phyloP scores from a whole-genome alignment of 2,329 filamentous ascomycete genomes.

The Lecanosticta acicola region DNA sequence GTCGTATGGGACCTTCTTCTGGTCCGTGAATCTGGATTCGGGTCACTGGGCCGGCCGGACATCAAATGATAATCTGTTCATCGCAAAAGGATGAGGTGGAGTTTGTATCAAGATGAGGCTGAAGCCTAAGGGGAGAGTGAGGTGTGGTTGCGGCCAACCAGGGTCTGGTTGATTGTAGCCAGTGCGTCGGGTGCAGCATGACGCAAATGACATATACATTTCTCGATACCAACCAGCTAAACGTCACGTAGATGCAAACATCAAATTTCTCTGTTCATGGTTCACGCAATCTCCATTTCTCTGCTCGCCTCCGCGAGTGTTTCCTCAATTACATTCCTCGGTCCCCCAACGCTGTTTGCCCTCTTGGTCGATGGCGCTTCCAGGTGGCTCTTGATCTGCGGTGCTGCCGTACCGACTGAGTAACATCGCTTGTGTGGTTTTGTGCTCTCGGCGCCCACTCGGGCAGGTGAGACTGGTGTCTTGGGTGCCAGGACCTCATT shows the following conservation, averaged over 20 bases:
- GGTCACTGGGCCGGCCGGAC: neutral
- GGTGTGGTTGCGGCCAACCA: neutral
- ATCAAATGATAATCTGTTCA: neutral
- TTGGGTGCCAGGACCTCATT: slow-evolving; percentile 17
- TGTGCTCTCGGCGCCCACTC: slow-evolving; percentile 10
- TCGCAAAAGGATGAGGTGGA: neutral
- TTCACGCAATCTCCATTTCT: slow-evolving; percentile 2
- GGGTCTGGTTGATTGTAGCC: neutral
- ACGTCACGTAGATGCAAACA: neutral
- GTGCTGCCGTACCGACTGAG: slow-evolving; percentile 25
- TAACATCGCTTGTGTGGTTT: slow-evolving; percentile 23
- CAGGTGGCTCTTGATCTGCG: slow-evolving; percentile 19
- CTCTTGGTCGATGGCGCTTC: slow-evolving; percentile 11
- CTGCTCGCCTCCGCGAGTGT: slow-evolving; percentile 8
- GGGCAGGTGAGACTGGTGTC: slow-evolving; percentile 8
- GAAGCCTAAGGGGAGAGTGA: neutral
- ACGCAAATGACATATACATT: neutral
- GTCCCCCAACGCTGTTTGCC: slow-evolving; percentile 19
- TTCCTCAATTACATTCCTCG: neutral
- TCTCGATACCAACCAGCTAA: neutral
- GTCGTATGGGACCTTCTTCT: slow-evolving; percentile 1
- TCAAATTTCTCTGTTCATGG: neutral
- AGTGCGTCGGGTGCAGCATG: neutral
- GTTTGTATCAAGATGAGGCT: slow-evolving; percentile 1
- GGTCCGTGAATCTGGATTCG: neutral